These are phyloP conservation scores for Pulveroboletus ravenelii DNA, from an alignment of 768 basidiomycete genomes.

Conservation along the genomic window DNA sequence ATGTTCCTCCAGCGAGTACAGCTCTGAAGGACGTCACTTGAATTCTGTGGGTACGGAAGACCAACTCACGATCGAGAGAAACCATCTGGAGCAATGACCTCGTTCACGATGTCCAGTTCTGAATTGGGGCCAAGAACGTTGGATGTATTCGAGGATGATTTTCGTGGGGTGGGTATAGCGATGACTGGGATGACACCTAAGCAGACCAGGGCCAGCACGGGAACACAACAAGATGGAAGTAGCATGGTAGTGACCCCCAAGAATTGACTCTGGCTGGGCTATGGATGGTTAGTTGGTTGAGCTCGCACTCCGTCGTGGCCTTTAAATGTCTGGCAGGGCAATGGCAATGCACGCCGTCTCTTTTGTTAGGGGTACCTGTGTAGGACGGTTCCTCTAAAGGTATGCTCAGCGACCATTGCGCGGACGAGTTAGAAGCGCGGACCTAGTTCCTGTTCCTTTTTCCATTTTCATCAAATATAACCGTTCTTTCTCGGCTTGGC, in stretches of 20 bases:
- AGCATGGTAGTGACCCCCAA: not conserved
- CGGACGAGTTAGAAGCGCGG: no score
- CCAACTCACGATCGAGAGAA: slow-evolving; percentile 36
- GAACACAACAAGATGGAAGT: not conserved
- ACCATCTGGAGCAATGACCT: slow-evolving; percentile 44
- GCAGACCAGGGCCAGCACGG: not conserved
- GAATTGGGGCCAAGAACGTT: slow-evolving; percentile 17
- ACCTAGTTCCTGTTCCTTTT: no score
- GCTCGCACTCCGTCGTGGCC: not conserved
- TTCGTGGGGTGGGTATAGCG: not conserved
- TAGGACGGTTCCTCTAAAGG: no score
- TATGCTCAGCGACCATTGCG: no score
- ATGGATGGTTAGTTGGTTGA: not conserved
- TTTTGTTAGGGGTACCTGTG: no score
- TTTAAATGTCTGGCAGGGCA: no score
- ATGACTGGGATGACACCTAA: not conserved
- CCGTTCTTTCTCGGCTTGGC: no score
- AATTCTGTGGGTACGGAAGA: not conserved
- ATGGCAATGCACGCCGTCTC: no score
- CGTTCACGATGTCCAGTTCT: slow-evolving; percentile 36
- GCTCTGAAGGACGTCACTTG: no score
- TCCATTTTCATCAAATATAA: no score
- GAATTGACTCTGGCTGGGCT: not conserved
- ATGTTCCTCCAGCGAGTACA: no score
- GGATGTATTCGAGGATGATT: no score